Percentiles rank a stretch among this genome's conserved stretches.
phyloP scores from a whole-genome alignment of 2,329 filamentous ascomycete genomes.

The Trichoderma cornu-damae region DNA sequence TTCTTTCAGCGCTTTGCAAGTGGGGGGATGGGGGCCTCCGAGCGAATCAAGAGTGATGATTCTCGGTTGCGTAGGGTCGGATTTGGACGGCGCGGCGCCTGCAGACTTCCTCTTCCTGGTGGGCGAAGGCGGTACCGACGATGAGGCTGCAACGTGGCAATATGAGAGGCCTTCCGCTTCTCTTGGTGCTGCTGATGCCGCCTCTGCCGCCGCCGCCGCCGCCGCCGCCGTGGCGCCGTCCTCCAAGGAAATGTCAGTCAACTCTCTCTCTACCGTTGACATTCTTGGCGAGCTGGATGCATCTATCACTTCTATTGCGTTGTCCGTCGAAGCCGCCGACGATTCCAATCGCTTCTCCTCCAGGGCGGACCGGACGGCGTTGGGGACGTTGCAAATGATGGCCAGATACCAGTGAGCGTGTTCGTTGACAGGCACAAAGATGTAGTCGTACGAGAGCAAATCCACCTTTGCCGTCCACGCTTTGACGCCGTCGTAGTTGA shows the following conservation, averaged over 20 bases:
- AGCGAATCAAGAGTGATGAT: slow-evolving; percentile 90
- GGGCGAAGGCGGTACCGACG: background rate
- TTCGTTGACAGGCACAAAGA: slow-evolving; percentile 90
- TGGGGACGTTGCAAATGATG: slow-evolving; percentile 84
- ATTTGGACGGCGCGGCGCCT: slow-evolving; percentile 23
- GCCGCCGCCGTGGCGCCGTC: slow-evolving; percentile 5
- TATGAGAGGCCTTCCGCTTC: background rate
- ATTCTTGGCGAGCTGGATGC: slow-evolving; percentile 17
- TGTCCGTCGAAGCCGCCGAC: slow-evolving; percentile 15
- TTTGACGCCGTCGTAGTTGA: slow-evolving; percentile 81
- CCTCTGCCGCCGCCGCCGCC: background rate
- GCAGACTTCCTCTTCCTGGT: slow-evolving; percentile 21
- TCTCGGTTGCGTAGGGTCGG: slow-evolving; percentile 51
- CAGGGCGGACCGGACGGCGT: slow-evolving; percentile 41
- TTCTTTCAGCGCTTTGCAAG: slow-evolving; percentile 64
- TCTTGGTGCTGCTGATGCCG: slow-evolving; percentile 3
- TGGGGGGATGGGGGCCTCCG: slow-evolving; percentile 56
- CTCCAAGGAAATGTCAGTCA: slow-evolving; percentile 26
- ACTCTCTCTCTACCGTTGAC: slow-evolving; percentile 20
- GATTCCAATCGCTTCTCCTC: slow-evolving; percentile 9
- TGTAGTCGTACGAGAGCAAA: slow-evolving; percentile 78
- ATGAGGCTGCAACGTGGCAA: background rate
- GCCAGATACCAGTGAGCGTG: slow-evolving; percentile 87
- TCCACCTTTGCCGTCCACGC: slow-evolving; percentile 85
- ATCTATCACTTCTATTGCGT: slow-evolving; percentile 17